Base-by-base conservation (phyloP, 2,329 filamentous ascomycete species). In the Fulvia fulva region DNA sequence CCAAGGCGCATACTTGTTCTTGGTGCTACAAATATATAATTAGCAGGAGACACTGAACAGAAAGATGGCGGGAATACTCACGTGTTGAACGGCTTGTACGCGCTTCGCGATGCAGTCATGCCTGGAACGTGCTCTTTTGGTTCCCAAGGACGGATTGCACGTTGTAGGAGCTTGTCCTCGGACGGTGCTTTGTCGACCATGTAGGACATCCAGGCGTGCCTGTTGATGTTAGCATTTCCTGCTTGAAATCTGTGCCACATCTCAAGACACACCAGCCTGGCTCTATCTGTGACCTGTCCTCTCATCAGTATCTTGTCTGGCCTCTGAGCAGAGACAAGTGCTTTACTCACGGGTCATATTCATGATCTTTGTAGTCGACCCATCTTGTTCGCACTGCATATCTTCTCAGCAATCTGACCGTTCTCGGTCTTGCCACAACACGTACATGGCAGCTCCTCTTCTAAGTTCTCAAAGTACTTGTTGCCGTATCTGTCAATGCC, bases 161-260 rank as follows among this genome's bases (percentile, higher is more conserved):
- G 78, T 68, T 86, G 83, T 63, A 95, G 71, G 62, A 94, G 75
- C 53, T 86, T 79, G 74, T 99, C 94, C 70, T 88, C 77, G 37
- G 81, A 84, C 1, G 94, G 94, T 37, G 93, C 86, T 76, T 89
- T 89, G 76, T 97, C 91, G 69, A 96, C 87, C 77, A 87, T 80
- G 78, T 99, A 97, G 65, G 91, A 91, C 68, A 99, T 91, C 94
- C 94, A 99, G 28, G 90, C 91, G 78, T 97, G 94, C 94, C 83
- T 85, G 60, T 70, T 28, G 21, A 21, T 47, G 26, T 62, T 25
- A 63, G 53, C 43, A 26, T 21, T 11, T 47, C 11, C 16, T 19
- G 44, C 28, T 2, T 12, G 19, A 32, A 47, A 9, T 22, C 30
- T 22, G 23, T 44, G 21, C 23, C 16, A 32, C n/a, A 46, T 28